These are phyloP conservation scores for Psilocybe sp. DNA, from an alignment of 768 basidiomycete species.

Conservation along the genomic window DNA sequence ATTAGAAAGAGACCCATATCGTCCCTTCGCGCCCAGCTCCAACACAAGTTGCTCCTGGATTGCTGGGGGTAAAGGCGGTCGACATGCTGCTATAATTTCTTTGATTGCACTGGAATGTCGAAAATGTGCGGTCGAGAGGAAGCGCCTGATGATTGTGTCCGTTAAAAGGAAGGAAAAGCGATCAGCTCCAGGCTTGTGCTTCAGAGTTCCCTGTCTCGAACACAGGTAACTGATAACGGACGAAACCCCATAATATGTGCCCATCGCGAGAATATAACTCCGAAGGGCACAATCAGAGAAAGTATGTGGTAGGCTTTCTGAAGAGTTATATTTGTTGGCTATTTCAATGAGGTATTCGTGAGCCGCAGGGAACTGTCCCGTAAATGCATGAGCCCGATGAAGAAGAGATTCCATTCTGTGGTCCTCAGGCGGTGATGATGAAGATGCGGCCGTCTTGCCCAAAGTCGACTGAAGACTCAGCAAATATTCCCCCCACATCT, in stretches of 20 bases:
- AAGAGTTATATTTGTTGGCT: background rate
- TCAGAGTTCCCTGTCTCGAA: background rate
- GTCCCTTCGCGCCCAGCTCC: too few relatives aligned
- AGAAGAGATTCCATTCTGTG: slow-evolving; percentile 1
- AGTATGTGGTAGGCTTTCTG: background rate
- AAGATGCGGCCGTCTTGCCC: background rate
- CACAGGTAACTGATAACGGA: background rate
- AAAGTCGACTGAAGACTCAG: background rate
- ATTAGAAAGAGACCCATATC: too few relatives aligned
- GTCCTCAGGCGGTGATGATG: background rate
- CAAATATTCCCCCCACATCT: slow-evolving; percentile 9
- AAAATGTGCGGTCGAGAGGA: too few relatives aligned
- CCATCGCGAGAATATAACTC: slow-evolving; percentile 47
- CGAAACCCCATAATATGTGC: slow-evolving; percentile 15
- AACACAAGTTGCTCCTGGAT: too few relatives aligned
- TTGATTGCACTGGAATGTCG: too few relatives aligned
- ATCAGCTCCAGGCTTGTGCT: too few relatives aligned
- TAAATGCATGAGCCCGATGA: slow-evolving; percentile 8
- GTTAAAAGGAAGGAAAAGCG: too few relatives aligned
- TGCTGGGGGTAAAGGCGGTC: too few relatives aligned
- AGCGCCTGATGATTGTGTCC: too few relatives aligned
- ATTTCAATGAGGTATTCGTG: background rate
- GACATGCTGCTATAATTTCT: too few relatives aligned
- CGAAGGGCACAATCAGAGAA: slow-evolving; percentile 40
- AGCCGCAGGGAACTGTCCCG: background rate